Evolutionary conservation across 1,139 yeast genomes (phyloP).

Genomic region (Debaryomyces nepalensis): DNA sequence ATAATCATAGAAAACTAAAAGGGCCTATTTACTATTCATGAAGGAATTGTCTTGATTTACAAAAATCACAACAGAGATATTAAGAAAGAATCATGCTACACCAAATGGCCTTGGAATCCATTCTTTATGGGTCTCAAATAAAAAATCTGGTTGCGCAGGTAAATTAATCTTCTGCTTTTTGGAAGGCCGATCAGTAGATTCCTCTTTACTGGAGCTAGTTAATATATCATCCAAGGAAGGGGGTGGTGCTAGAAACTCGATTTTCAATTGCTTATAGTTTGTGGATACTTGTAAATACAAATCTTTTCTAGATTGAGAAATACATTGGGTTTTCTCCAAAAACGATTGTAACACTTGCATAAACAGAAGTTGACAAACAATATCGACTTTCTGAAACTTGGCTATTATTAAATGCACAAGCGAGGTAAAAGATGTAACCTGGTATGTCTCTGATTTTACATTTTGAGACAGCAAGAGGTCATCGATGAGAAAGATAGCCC

Average conservation of each 20-base stretch:
- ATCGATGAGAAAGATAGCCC: constrained; percentile 17
- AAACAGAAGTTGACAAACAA: neutral
- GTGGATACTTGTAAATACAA: neutral
- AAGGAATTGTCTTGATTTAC: neutral
- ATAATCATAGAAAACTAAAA: constrained; percentile 1
- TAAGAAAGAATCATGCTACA: constrained; percentile 7
- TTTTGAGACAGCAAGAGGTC: constrained; percentile 8
- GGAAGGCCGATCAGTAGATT: neutral
- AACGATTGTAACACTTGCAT: constrained; percentile 2
- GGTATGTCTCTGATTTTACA: neutral
- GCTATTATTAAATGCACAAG: constrained; percentile 1
- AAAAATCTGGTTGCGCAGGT: constrained; percentile 15
- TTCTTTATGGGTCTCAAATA: constrained; percentile 32
- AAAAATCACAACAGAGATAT: neutral
- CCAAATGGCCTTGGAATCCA: constrained; percentile 49
- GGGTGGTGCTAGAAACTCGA: constrained; percentile 17
- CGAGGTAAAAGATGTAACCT: neutral
- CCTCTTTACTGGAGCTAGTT: constrained; percentile 13
- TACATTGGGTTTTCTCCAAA: constrained; percentile 2
- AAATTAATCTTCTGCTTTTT: constrained; percentile 5
- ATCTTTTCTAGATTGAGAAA: neutral
- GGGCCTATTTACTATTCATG: neutral
- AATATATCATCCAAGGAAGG: constrained; percentile 20
- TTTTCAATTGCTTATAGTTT: constrained; percentile 8
- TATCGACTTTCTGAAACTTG: constrained; percentile 1